phyloP scores from a whole-genome alignment of 768 basidiomycete genomes.

The Plicaturopsis crispa region DNA sequence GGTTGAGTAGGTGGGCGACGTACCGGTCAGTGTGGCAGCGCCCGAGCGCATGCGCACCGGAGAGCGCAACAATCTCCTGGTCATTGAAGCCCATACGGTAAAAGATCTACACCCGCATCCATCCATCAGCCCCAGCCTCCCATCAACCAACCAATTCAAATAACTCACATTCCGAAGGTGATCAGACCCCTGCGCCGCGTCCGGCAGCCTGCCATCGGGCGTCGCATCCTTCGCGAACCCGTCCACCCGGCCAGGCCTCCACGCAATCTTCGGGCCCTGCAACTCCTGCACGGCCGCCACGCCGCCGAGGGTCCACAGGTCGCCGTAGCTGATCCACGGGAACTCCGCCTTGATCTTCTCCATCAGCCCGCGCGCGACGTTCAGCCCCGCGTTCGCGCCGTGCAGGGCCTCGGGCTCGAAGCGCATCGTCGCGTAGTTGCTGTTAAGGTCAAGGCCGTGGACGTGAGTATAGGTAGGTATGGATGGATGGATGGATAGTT shows the following conservation, averaged over 20 bases:
- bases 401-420: slow-evolving; percentile 86
- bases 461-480: slow-evolving; percentile 2
- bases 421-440: slow-evolving; percentile 98
- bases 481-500: slow-evolving; percentile 1
- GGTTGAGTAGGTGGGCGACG: slow-evolving; percentile 9
- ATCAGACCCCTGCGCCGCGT: slow-evolving; percentile 74
- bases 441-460: slow-evolving; percentile 18
- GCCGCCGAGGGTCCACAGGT: slow-evolving; percentile 94
- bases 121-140: not conserved
- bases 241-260: slow-evolving; percentile 91
- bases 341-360: slow-evolving; percentile 84
- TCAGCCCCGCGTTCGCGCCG: slow-evolving; percentile 76
- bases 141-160: slow-evolving; percentile 28
- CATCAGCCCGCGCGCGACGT: slow-evolving; percentile 75
- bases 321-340: slow-evolving; percentile 93
- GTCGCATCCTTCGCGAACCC: slow-evolving; percentile 69
- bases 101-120: slow-evolving; percentile 53
- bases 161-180: slow-evolving; percentile 73
- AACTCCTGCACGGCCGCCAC: slow-evolving; percentile 91
- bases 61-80: slow-evolving; percentile 93
- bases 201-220: slow-evolving; percentile 86
- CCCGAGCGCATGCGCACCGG: slow-evolving; percentile 92
- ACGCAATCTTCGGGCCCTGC: slow-evolving; percentile 87
- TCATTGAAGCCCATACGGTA: slow-evolving; percentile 96
- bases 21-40: slow-evolving; percentile 85